Conservation (phyloP, 768 basidiomycete species). For the Gymnopilus junonius region DNA sequence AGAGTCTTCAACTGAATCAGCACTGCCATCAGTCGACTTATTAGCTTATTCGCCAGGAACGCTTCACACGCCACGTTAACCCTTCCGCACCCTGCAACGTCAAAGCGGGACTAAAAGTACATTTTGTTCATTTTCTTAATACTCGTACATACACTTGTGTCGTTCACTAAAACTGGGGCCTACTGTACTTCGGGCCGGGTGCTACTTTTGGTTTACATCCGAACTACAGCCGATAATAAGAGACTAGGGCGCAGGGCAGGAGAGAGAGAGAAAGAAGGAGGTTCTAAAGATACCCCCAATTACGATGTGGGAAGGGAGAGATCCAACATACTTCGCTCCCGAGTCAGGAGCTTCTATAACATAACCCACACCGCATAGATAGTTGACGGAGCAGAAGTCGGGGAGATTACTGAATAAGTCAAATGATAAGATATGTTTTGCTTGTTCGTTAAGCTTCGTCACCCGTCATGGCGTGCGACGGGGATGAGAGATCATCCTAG, state of each 20-base stretch:
- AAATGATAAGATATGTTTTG: conserved; percentile 15
- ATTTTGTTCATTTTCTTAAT: conserved; percentile 4
- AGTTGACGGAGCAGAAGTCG: background rate
- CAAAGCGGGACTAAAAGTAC: background rate
- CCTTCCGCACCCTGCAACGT: background rate
- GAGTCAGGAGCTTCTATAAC: conserved; percentile 6
- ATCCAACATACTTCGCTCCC: conserved; percentile 14
- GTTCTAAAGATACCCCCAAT: conserved; percentile 13
- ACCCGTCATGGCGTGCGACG: background rate
- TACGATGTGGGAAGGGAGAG: conserved; percentile 10
- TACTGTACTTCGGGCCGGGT: conserved; percentile 11
- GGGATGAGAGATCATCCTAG: background rate
- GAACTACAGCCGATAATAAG: conserved; percentile 19
- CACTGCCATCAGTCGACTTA: background rate
- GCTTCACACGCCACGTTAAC: background rate
- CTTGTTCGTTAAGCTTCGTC: background rate
- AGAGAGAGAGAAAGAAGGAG: conserved; percentile 2
- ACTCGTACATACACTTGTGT: no score
- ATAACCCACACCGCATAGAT: conserved; percentile 5
- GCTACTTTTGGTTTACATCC: conserved; percentile 21
- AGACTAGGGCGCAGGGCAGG: conserved; percentile 13
- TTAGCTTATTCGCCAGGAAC: background rate
- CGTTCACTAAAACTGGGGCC: background rate
- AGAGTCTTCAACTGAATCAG: background rate
- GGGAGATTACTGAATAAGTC: conserved; percentile 10